Conservation (phyloP, 192 early-diverging fungal species). For the Chytriomyces sp. region DNA sequence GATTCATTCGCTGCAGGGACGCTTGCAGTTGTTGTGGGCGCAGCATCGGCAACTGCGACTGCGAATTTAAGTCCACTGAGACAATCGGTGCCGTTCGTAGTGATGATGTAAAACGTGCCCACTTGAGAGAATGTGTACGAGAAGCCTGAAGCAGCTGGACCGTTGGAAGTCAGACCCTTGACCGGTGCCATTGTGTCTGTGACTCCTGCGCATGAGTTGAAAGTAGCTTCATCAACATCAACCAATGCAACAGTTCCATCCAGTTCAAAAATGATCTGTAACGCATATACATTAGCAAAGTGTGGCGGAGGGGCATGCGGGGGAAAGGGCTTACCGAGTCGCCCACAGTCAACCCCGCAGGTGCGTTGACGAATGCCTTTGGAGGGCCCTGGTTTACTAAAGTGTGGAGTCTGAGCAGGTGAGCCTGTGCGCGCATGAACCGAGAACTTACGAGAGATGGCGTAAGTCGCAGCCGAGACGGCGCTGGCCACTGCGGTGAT, state of each 20-base stretch:
- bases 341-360: slow-evolving; percentile 13
- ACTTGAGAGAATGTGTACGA: slow-evolving; percentile 8
- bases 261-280: slow-evolving; percentile 10
- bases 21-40: not conserved
- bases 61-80: not conserved
- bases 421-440: not conserved
- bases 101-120: slow-evolving; percentile 23
- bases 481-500: not conserved
- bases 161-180: slow-evolving; percentile 21
- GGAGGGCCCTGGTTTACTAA: not conserved
- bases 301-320: too few species aligned
- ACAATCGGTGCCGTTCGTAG: slow-evolving; percentile 6
- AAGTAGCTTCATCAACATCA: slow-evolving; percentile 2
- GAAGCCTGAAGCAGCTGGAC: not conserved
- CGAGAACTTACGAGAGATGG: not conserved
- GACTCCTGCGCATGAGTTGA: slow-evolving; percentile 6
- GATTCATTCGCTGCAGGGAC: not conserved
- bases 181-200: not conserved
- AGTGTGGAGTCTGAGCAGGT: not conserved
- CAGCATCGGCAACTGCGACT: not conserved
- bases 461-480: slow-evolving; percentile 16
- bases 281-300: not conserved
- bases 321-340: slow-evolving; percentile 4
- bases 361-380: slow-evolving; percentile 9
- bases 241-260: slow-evolving; percentile 14